Base-by-base conservation (phyloP, 345 rosid genomes). In the Rubroshorea leprosula region DNA sequence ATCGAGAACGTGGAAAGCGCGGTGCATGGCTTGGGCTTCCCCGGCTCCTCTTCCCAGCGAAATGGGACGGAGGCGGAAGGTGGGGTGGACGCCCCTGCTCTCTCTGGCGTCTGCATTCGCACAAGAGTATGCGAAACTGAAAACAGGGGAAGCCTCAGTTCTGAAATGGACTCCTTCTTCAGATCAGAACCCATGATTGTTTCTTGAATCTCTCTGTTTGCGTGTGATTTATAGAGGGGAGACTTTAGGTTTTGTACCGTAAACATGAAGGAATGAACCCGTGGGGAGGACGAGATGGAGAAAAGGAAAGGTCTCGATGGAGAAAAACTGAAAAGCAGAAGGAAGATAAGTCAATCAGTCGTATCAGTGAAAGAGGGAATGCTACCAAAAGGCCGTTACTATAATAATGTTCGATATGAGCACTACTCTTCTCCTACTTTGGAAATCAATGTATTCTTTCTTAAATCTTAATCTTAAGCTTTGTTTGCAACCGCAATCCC, bases 11-110 rank as follows among this genome's bases (percentile, higher is more conserved):
- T 45, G 43, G 51, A 71, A 1, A 35, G 60, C 25, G 63, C 16
- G 27, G 74, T 55, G 74, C 77, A 46, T 16, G 71, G 75, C 63
- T 88, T 83, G 17, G 97, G 96, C 71, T 87, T 90, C 23, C 97
- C 95, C 7, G 97, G 96, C 71, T 83, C 76, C 27, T 90, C 90
- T 55, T 90, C 97, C 97, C 97, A 90, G 9, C 81, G 78, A 55
- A 90, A 90, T 7, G 97, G 97, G 52, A 90, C 90, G 3, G 88
- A 70, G 10, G 90, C 97, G 23, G 76, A 69, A 12, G 97, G 95
- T 45, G 97, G 80, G 45, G 91, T 84, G 53, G 66, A 53, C 75
- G 52, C 78, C 46, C 76, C 76, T 60, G 91, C 73, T 54, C 71
- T 76, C 41, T 79, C 74, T 31, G 96, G 89, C 2, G 87, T 82